phyloP scores from a whole-genome alignment of 2,329 filamentous ascomycete genomes.

The Fusarium burgessii region DNA sequence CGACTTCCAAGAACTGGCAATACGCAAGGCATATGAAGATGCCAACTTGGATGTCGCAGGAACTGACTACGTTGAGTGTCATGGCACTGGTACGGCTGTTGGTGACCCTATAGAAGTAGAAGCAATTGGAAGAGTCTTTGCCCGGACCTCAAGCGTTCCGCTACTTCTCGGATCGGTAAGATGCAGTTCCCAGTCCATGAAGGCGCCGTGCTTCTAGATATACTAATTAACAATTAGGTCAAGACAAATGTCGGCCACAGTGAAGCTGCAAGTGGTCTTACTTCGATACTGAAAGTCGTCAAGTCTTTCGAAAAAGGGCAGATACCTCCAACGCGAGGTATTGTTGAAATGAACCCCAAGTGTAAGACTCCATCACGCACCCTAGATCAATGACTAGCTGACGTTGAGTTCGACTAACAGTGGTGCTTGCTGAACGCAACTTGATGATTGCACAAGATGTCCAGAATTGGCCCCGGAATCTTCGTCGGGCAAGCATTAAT shows the following conservation, averaged over 20 bases:
- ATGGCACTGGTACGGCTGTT: neutral
- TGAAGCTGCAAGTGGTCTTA: neutral
- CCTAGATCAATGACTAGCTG: rapidly evolving
- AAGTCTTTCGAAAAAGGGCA: neutral
- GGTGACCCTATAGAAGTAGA: neutral
- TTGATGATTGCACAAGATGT: neutral
- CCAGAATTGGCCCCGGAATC: neutral
- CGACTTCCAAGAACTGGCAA: neutral
- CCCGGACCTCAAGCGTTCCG: no score
- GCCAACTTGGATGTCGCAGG: neutral
- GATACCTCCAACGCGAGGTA: neutral
- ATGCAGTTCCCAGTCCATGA: no score
- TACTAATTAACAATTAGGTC: rapidly evolving
- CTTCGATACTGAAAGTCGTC: neutral
- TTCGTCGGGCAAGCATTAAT: neutral
- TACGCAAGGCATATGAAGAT: neutral
- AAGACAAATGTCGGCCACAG: neutral
- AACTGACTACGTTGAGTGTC: neutral
- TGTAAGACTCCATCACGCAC: rapidly evolving
- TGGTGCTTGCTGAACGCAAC: neutral
- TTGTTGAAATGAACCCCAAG: neutral
- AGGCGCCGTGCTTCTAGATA: no score
- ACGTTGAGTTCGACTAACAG: rapidly evolving
- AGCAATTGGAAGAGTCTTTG: neutral
- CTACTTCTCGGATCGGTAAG: neutral